Evolutionary conservation across 2,329 filamentous ascomycete species (phyloP).

Genomic region (Plenodomus tracheiphilus): DNA sequence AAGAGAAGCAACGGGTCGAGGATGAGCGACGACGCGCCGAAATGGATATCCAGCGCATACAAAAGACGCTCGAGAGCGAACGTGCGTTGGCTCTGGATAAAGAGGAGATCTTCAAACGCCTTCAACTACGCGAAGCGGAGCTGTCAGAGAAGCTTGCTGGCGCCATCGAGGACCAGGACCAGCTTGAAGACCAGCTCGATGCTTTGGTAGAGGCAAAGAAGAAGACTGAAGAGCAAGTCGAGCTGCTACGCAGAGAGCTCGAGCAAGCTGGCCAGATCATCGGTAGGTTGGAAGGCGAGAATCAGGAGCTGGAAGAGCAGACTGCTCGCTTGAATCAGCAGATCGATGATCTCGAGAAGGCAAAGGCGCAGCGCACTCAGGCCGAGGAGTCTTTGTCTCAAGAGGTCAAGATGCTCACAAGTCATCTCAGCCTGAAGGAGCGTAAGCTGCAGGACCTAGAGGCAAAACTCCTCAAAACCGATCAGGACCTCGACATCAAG

Average conservation of each 20-base stretch:
- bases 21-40: slow-evolving; percentile 89
- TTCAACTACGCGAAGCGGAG: slow-evolving; percentile 88
- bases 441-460: slow-evolving; percentile 89
- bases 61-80: slow-evolving; percentile 94
- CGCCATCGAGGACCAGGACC: slow-evolving; percentile 91
- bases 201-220: slow-evolving; percentile 87
- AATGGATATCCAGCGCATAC: slow-evolving; percentile 82
- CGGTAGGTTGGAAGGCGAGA: slow-evolving; percentile 81
- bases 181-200: slow-evolving; percentile 90
- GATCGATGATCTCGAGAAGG: slow-evolving; percentile 69
- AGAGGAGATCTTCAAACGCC: slow-evolving; percentile 97
- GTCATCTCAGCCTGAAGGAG: slow-evolving; percentile 85
- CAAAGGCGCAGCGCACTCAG: slow-evolving; percentile 72
- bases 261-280: slow-evolving; percentile 92
- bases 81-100: slow-evolving; percentile 95
- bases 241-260: slow-evolving; percentile 76
- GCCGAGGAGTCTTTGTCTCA: slow-evolving; percentile 77
- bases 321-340: slow-evolving; percentile 71
- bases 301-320: slow-evolving; percentile 70
- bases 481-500: slow-evolving; percentile 88
- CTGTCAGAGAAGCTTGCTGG: slow-evolving; percentile 90
- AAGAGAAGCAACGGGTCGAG: slow-evolving; percentile 77
- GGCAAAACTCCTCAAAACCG: slow-evolving; percentile 76
- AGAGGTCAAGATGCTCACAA: slow-evolving; percentile 89
- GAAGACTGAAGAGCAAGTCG: slow-evolving; percentile 80